phyloP scores from a whole-genome alignment of 805 yeast species.

The Komagataella kurtzmanii region DNA sequence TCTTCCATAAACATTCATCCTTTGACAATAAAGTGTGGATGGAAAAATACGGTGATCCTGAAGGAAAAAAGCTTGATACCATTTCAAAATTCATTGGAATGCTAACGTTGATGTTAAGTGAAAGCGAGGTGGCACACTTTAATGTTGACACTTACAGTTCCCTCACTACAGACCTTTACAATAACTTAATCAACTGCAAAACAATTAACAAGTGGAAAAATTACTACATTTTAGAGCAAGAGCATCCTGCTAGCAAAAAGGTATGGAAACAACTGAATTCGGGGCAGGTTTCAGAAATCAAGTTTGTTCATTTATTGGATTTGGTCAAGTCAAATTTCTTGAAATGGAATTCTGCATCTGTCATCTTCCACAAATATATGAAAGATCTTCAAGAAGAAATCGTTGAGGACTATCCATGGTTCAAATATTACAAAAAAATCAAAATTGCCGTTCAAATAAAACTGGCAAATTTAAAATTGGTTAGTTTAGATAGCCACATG shows the following conservation, averaged over 20 bases:
- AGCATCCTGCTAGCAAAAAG: not conserved
- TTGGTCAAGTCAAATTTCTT: conserved; percentile 3
- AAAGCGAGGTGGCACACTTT: conserved; percentile 34
- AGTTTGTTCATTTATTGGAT: conserved; percentile 3
- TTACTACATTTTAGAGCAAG: not conserved
- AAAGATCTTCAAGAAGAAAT: conserved; percentile 34
- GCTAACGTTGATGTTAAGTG: conserved; percentile 36
- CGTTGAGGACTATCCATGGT: conserved; percentile 69
- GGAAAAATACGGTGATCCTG: conserved; percentile 35
- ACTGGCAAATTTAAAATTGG: conserved; percentile 35
- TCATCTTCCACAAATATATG: conserved; percentile 33
- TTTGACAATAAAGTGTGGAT: conserved; percentile 50
- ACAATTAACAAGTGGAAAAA: conserved; percentile 5
- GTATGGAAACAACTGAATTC: not conserved
- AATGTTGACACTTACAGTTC: conserved; percentile 26
- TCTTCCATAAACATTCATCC: conserved; percentile 44
- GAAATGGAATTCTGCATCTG: conserved; percentile 16
- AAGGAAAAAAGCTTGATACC: conserved; percentile 36
- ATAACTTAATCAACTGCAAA: conserved; percentile 1
- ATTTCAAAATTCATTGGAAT: conserved; percentile 50
- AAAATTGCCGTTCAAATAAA: conserved; percentile 44
- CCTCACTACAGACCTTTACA: conserved; percentile 1
- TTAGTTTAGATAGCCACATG: conserved; percentile 42
- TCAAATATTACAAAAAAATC: conserved; percentile 43
- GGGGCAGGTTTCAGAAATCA: not conserved